A percentile compares a stretch with the other conserved stretches of the same genome.
phyloP scores from a whole-genome alignment of 805 yeast genomes.

The Torulaspora maleeae region DNA sequence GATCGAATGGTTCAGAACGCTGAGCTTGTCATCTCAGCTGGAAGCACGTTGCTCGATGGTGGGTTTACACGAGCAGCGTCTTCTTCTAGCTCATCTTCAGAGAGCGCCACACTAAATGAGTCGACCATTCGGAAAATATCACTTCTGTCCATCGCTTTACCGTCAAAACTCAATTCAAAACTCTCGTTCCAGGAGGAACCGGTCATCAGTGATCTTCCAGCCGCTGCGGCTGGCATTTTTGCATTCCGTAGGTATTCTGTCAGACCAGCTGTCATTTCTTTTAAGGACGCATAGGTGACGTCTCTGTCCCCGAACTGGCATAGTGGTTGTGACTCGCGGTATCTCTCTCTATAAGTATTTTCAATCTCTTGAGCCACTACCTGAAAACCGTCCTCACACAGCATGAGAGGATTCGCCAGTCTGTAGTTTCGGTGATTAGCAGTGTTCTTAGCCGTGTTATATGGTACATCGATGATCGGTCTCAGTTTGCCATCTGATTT shows the following conservation, averaged over 20 bases:
- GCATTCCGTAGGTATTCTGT: constrained; percentile 4
- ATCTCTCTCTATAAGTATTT: constrained; percentile 6
- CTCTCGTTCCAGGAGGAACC: constrained; percentile 27
- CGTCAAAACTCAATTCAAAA: constrained; percentile 43
- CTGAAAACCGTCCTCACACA: constrained; percentile 3
- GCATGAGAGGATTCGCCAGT: constrained; percentile 12
- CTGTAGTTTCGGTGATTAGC: constrained; percentile 11
- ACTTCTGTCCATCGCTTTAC: constrained; percentile 42
- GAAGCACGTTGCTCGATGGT: constrained; percentile 15
- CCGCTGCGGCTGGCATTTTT: constrained; percentile 4
- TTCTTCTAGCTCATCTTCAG: constrained; percentile 30
- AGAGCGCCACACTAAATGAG: constrained; percentile 35
- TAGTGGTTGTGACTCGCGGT: constrained; percentile 16
- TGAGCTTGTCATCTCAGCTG: constrained; percentile 17
- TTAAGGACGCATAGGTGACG: constrained; percentile 7
- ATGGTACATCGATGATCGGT: constrained; percentile 15
- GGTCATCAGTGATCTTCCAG: constrained; percentile 9
- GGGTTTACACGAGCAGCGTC: constrained; percentile 20
- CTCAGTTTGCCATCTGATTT: constrained; percentile 12
- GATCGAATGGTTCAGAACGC: constrained; percentile 3
- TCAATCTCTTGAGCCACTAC: constrained; percentile 12
- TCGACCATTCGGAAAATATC: constrained; percentile 42
- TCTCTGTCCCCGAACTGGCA: constrained; percentile 10
- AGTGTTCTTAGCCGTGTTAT: constrained; percentile 4
- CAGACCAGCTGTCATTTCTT: constrained; percentile 7